Evolutionary conservation across 2,329 filamentous ascomycete genomes (phyloP).

Genomic region (Diplodia corticola): DNA sequence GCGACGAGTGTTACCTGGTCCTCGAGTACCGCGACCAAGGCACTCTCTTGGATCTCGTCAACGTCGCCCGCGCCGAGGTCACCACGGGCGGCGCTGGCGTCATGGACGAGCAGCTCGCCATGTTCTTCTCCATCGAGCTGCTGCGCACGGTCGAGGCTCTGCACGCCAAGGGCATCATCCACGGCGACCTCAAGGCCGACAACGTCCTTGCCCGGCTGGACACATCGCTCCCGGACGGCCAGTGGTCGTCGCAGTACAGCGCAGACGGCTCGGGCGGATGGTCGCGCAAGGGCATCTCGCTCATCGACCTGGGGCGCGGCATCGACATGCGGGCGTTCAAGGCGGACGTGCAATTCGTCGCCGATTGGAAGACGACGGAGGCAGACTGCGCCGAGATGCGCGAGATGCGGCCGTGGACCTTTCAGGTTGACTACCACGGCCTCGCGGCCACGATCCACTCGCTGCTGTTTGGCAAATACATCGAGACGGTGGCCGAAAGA

Average conservation of each 20-base stretch:
- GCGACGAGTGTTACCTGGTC: constrained; percentile 85
- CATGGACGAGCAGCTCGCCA: constrained; percentile 87
- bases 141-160: constrained; percentile 86
- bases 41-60: constrained; percentile 92
- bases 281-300: constrained; percentile 73
- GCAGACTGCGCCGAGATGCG: constrained; percentile 96
- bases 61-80: constrained; percentile 72
- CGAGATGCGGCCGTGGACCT: constrained; percentile 92
- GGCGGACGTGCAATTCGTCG: constrained; percentile 79
- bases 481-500: constrained; percentile 66
- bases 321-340: constrained; percentile 90
- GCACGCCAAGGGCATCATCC: constrained; percentile 75
- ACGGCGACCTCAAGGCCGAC: constrained; percentile 93
- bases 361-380: constrained; percentile 87
- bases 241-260: constrained; percentile 66
- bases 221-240: not conserved
- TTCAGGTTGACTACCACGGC: constrained; percentile 95
- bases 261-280: constrained; percentile 76
- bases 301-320: constrained; percentile 93
- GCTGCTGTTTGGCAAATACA: constrained; percentile 91
- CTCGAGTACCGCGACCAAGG: constrained; percentile 87
- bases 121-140: constrained; percentile 94
- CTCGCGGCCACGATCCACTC: constrained; percentile 85
- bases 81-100: constrained; percentile 53
- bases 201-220: constrained; percentile 91